Conservation (phyloP, 805 yeast genomes). For the Cyberlindnera mrakii region DNA sequence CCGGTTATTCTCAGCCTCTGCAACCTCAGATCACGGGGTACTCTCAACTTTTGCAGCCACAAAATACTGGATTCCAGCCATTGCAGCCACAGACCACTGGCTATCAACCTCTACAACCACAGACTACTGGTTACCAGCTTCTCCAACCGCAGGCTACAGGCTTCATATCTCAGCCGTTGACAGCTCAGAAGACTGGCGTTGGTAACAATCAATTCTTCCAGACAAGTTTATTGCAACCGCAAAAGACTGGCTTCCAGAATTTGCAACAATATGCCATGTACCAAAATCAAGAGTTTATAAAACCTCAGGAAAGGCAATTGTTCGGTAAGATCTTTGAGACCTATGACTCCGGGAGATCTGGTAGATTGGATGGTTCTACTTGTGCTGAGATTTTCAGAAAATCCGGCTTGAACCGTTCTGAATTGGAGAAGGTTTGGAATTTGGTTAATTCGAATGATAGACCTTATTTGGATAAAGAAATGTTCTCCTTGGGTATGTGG, state of each 20-base stretch:
- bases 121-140: constrained; percentile 24
- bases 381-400: constrained; percentile 87
- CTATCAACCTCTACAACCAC: constrained; percentile 42
- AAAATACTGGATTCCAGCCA: constrained; percentile 35
- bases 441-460: constrained; percentile 76
- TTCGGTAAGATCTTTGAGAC: constrained; percentile 85
- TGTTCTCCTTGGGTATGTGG: constrained; percentile 97
- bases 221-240: constrained; percentile 26
- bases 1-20: constrained; percentile 27
- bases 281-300: constrained; percentile 56
- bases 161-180: constrained; percentile 29
- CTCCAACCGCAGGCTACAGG: constrained; percentile 29
- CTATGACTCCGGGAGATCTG: constrained; percentile 69
- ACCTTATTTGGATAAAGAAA: constrained; percentile 82
- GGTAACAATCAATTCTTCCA: constrained; percentile 36
- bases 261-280: constrained; percentile 23
- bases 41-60: constrained; percentile 27
- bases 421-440: constrained; percentile 88
- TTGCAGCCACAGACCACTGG: constrained; percentile 39
- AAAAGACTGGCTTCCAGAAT: constrained; percentile 25
- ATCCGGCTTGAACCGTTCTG: constrained; percentile 81
- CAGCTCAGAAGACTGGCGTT: constrained; percentile 61
- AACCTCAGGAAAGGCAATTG: constrained; percentile 79
- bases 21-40: constrained; percentile 23
- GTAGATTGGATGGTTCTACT: constrained; percentile 69